These are phyloP conservation scores for Sporothrix luriei DNA, from an alignment of 2,329 filamentous ascomycete genomes.

Conservation along the genomic window DNA sequence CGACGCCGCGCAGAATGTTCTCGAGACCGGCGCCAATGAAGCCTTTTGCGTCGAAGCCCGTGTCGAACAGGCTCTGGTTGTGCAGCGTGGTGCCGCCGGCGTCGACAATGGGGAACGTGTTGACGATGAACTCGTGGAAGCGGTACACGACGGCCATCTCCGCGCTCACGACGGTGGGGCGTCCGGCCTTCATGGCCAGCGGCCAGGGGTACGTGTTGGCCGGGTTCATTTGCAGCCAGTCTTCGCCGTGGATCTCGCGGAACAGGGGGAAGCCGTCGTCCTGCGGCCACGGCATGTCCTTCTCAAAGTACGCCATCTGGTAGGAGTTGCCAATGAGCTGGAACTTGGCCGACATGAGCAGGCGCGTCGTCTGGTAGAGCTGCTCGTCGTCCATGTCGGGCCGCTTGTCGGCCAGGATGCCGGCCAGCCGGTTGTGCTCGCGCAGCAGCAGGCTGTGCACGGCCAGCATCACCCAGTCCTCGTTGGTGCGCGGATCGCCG, in stretches of 20 bases:
- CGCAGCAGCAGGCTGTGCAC: slow-evolving; percentile 34
- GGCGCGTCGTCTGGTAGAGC: slow-evolving; percentile 34
- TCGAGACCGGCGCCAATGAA: slow-evolving; percentile 35
- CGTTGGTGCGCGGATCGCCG: slow-evolving; percentile 35
- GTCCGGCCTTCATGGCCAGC: slow-evolving; percentile 31
- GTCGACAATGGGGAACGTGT: slow-evolving; percentile 33
- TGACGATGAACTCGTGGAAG: slow-evolving; percentile 35
- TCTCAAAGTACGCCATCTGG: slow-evolving; percentile 36
- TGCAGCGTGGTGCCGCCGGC: slow-evolving; percentile 28
- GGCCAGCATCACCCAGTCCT: slow-evolving; percentile 35
- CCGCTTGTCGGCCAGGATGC: slow-evolving; percentile 28
- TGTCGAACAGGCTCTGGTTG: slow-evolving; percentile 34
- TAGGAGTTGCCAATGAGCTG: slow-evolving; percentile 34
- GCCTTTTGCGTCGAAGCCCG: slow-evolving; percentile 33
- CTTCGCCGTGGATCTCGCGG: slow-evolving; percentile 32
- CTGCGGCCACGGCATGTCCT: slow-evolving; percentile 34
- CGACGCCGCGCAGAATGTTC: slow-evolving; percentile 33
- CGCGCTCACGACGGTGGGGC: slow-evolving; percentile 31
- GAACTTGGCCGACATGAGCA: slow-evolving; percentile 35
- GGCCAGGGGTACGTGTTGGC: slow-evolving; percentile 35
- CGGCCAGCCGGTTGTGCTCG: slow-evolving; percentile 36
- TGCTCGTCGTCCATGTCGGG: slow-evolving; percentile 34
- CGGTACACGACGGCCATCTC: slow-evolving; percentile 35
- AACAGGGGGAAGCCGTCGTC: slow-evolving; percentile 35
- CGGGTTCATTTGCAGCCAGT: slow-evolving; percentile 34